Evolutionary conservation across 345 rosid species (phyloP), one percentile per base, ranked within the genome.

Genomic region (Alliaria petiolata): DNA sequence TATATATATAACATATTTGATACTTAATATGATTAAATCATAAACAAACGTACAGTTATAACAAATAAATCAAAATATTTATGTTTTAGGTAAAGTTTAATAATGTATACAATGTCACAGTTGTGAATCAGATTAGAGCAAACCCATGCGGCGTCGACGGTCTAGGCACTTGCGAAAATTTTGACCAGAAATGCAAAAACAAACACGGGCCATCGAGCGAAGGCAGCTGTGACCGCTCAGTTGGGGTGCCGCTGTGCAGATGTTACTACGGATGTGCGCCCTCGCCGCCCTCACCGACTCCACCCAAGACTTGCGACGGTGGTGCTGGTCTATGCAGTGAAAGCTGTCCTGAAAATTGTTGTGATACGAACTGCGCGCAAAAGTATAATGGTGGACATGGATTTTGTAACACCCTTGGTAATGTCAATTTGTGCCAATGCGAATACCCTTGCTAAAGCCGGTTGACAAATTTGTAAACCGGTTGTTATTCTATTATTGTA

Each of bases 151-250:
- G n/a, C n/a, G n/a, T 7, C 0, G 68, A 75, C 0, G 61, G 60
- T 13, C 13, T 75, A 67, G 68, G 62, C 31, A 31, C 13, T 22
- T 75, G 74, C 12, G 17, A 50, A 20, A 50, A 60, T 7, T 75
- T 74, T 4, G 78, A 67, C 15, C 4, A 14, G 14, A 67, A 10
- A 50, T 75, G 68, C 54, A 75, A 68, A 12, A 15, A 36, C n/a
- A 74, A 58, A 17, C 78, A 67, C 5, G 78, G 74, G 19, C 40
- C 68, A 75, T 50, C 62, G 14, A 47, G 72, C 15, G 10, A 65
- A 38, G 11, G 66, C 65, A 12, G 0, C 2, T 74, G 78, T 42
- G 59, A 38, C 25, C 14, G 2, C 3, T 55, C 31, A 40, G 1
- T 33, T 39, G 45, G 13, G 39, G n/a, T 49, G 40, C 60, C 42